Evolutionary conservation across 2,329 filamentous ascomycete genomes (phyloP).

Genomic region (Furcasterigmium furcatum): DNA sequence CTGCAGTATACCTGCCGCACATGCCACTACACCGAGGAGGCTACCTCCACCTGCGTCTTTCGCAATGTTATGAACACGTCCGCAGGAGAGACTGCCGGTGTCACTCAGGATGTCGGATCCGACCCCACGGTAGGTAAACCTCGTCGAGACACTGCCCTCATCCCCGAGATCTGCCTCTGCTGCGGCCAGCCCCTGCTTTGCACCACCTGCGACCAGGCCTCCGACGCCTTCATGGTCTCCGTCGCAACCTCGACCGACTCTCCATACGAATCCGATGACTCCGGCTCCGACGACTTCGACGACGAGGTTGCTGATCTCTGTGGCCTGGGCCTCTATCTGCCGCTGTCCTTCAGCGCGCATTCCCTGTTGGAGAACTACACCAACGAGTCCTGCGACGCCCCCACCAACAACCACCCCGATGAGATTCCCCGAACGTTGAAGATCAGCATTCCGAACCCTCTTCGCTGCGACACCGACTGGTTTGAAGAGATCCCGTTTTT

Average conservation of each 20-base stretch:
- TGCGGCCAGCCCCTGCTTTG: conserved; percentile 44
- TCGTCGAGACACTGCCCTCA: conserved; percentile 19
- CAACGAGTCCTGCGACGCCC: no score
- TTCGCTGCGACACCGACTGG: no score
- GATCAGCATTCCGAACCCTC: no score
- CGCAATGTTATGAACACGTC: conserved; percentile 90
- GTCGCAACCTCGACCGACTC: conserved; percentile 21
- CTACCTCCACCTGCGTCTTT: conserved; percentile 87
- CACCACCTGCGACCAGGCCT: conserved; percentile 29
- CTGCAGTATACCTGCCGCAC: conserved; percentile 96
- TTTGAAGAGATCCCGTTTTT: no score
- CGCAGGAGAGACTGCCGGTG: conserved; percentile 91
- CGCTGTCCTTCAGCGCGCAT: no score
- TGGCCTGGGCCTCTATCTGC: neutral
- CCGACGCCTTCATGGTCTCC: conserved; percentile 9
- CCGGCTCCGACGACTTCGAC: conserved; percentile 31
- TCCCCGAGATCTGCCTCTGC: conserved; percentile 37
- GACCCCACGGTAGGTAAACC: conserved; percentile 92
- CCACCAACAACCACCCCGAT: no score
- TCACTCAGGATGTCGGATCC: conserved; percentile 93
- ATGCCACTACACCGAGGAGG: conserved; percentile 86
- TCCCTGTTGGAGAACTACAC: no score
- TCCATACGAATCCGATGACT: conserved; percentile 37
- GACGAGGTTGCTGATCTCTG: conserved; percentile 23
- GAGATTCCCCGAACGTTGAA: no score